Evolutionary conservation across 2,329 filamentous ascomycete genomes (phyloP), one percentile per base, ranked within the genome.

Genomic region (Coniochaeta ligniaria): DNA sequence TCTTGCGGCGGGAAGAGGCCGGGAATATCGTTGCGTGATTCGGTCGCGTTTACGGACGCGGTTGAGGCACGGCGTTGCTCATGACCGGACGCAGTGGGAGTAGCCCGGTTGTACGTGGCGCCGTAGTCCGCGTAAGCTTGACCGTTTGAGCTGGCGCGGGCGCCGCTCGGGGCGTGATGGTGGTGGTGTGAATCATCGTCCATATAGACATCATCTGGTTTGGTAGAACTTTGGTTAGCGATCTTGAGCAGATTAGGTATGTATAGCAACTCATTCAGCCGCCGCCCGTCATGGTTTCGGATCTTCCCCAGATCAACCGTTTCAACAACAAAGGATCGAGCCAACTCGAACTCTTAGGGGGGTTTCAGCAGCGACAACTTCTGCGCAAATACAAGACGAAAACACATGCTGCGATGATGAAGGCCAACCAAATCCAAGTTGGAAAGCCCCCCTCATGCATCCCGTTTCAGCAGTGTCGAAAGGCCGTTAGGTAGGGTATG

Each of bases 1-100:
- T 96, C 83, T 66, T 95, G 89, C 57, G 92, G 91, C 57, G 92
- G 91, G 73, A 97, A 97, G 52, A 97, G 84, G 57, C 87, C 86
- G 56, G 66, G 60, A 45, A 66, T 64, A 71, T 66, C 66, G 65
- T 76, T 78, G 63, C 87, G 80, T 38, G 78, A 78, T 59, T 84
- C 82, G 63, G 84, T 17, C n/a, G 47, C 4, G 26, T 59, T 28
- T 52, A 31, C 24, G 17, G 47, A 52, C 14, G 26, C 47, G 22
- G 26, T 52, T 9, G 47, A 90, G 47, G 85, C 78, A 60, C 88
- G 87, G 66, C 91, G 88, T 63, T 90, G 81, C 69, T 94, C 89
- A 63, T 80, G 70, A 63, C 78, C 74, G 58, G 76, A 66, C 63
- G 82, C 78, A 66, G 80, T 82, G 61, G 82, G 83, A 61, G 83